Conservation (phyloP, 345 rosid genomes). For the Arabidopsis thaliana region DNA sequence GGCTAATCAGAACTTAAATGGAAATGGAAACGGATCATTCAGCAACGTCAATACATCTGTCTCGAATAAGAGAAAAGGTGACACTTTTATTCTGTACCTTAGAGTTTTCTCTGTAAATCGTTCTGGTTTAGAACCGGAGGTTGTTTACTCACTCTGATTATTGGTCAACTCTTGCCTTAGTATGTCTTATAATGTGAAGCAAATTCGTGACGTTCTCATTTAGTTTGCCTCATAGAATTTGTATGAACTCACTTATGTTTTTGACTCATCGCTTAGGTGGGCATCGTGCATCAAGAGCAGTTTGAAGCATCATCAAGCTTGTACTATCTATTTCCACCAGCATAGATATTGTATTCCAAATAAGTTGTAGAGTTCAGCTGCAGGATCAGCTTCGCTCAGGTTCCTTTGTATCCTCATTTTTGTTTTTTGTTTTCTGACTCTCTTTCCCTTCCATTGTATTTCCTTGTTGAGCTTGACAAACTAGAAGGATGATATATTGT, state of each 20-base stretch:
- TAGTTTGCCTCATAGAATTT: background rate
- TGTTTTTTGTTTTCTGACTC: slow-evolving; percentile 9
- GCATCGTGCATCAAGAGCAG: slow-evolving; percentile 50
- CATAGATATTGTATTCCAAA: slow-evolving; percentile 46
- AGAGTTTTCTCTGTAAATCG: background rate
- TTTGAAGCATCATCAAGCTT: slow-evolving; percentile 50
- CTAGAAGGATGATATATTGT: slow-evolving; percentile 34
- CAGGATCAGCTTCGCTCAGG: slow-evolving; percentile 50
- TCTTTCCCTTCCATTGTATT: slow-evolving; percentile 26
- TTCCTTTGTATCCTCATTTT: slow-evolving; percentile 45
- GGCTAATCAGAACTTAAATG: slow-evolving; percentile 59
- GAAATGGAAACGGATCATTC: slow-evolving; percentile 47
- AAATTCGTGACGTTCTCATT: background rate
- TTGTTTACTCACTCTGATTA: slow-evolving; percentile 1
- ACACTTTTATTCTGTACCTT: slow-evolving; percentile 24
- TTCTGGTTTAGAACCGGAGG: background rate
- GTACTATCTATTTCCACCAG: slow-evolving; percentile 35
- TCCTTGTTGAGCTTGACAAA: slow-evolving; percentile 39
- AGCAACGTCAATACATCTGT: slow-evolving; percentile 52
- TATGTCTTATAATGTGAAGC: background rate
- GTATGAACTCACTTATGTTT: slow-evolving; percentile 14
- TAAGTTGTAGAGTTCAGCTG: slow-evolving; percentile 50
- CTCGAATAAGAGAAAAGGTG: slow-evolving; percentile 75
- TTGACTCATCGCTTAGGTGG: slow-evolving; percentile 46
- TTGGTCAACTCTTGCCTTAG: slow-evolving; percentile 13